Evolutionary conservation across 78 protist genomes (phyloP).

Genomic region (Dictyostelium firmibasis): DNA sequence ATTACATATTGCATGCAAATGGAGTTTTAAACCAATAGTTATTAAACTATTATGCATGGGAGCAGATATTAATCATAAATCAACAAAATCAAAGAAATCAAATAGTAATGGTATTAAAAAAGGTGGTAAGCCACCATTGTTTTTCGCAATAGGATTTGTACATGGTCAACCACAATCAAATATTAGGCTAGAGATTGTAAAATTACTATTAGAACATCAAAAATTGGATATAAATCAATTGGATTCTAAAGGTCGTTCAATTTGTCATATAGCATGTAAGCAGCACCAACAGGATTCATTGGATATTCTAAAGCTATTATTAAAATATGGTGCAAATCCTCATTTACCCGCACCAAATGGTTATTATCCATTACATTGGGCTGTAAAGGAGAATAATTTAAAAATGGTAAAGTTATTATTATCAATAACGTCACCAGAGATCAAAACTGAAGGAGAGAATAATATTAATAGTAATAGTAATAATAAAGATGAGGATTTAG

Average conservation of each 20-base stretch:
- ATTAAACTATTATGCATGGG: slow-evolving; percentile 3
- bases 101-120: not conserved
- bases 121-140: slow-evolving; percentile 49
- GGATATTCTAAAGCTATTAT: slow-evolving; percentile 22
- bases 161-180: slow-evolving; percentile 59
- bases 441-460: not conserved
- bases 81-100: not conserved
- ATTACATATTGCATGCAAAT: slow-evolving; percentile 54
- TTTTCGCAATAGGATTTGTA: slow-evolving; percentile 18
- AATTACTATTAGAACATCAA: not conserved
- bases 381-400: slow-evolving; percentile 57
- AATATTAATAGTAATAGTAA: not conserved
- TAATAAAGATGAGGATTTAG: not conserved
- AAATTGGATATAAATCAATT: not conserved
- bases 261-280: slow-evolving; percentile 52
- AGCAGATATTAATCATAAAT: not conserved
- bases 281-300: slow-evolving; percentile 43
- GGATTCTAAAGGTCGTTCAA: slow-evolving; percentile 51
- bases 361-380: slow-evolving; percentile 50
- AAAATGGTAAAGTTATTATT: slow-evolving; percentile 9
- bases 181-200: slow-evolving; percentile 4
- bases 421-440: no score
- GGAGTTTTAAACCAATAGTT: slow-evolving; percentile 54
- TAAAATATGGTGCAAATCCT: slow-evolving; percentile 45
- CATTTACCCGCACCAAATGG: slow-evolving; percentile 2